Conservation (phyloP, 345 rosid species). For the Lepidium aucheri region DNA sequence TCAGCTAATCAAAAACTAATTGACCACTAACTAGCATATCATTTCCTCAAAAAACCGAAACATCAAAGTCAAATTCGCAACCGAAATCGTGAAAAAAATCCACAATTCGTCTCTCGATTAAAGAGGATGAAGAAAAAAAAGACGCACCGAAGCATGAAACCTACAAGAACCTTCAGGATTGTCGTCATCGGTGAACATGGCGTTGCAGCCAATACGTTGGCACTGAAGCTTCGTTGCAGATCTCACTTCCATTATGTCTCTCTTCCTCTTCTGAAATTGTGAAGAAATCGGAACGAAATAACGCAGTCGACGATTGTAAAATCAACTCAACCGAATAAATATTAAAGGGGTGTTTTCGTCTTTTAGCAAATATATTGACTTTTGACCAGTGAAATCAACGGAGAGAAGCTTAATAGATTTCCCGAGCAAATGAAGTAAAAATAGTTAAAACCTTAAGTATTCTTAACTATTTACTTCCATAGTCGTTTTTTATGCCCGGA, state of each 20-base stretch:
- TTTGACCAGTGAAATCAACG: background rate
- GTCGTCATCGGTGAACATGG: slow-evolving; percentile 66
- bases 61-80: background rate
- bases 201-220: slow-evolving; percentile 89
- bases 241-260: slow-evolving; percentile 33
- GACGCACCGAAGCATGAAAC: slow-evolving; percentile 60
- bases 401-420: no score
- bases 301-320: background rate
- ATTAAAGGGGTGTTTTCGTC: background rate
- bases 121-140: background rate
- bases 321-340: background rate
- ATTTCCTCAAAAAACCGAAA: background rate
- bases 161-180: slow-evolving; percentile 84
- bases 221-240: slow-evolving; percentile 44
- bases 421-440: no score
- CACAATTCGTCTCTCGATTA: background rate
- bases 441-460: no score
- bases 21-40: background rate
- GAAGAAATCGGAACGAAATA: background rate
- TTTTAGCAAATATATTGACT: background rate
- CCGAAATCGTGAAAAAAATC: background rate
- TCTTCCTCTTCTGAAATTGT: background rate
- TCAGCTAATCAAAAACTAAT: background rate
- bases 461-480: no score
- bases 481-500: no score